phyloP scores from a whole-genome alignment of 2,329 filamentous ascomycete genomes.

The Aspergillus floridensis region DNA sequence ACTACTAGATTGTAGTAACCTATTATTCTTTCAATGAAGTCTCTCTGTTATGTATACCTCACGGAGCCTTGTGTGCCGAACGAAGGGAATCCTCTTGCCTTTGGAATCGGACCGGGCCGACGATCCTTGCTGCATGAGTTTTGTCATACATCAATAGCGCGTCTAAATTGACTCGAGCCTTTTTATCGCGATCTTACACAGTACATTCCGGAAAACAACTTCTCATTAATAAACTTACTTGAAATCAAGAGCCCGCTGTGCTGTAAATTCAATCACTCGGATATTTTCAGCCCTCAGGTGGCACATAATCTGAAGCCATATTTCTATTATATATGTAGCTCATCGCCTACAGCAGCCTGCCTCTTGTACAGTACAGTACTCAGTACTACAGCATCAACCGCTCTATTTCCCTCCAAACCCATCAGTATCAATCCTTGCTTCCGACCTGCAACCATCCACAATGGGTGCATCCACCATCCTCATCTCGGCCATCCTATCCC shows the following conservation, averaged over 20 bases:
- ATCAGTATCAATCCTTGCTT: not conserved
- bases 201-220: not conserved
- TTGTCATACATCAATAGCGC: slow-evolving; percentile 1
- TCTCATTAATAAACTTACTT: not conserved
- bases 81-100: too few relatives aligned
- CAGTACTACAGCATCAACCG: not conserved
- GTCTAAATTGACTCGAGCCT: not conserved
- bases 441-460: not conserved
- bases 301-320: not conserved
- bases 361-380: too few relatives aligned
- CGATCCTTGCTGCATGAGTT: slow-evolving; percentile 1
- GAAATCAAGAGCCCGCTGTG: not conserved
- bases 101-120: not conserved
- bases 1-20: not conserved
- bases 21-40: slow-evolving; percentile 9
- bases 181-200: not conserved
- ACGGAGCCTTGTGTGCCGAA: not conserved
- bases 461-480: slow-evolving; percentile 10
- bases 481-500: slow-evolving; percentile 2
- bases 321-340: not conserved
- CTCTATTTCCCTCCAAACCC: not conserved
- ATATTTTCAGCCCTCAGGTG: not conserved
- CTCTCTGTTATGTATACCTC: not conserved
- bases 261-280: not conserved
- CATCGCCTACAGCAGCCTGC: not conserved